phyloP scores from a whole-genome alignment of 306 rosid species.

The Mimosa bimucronata region DNA sequence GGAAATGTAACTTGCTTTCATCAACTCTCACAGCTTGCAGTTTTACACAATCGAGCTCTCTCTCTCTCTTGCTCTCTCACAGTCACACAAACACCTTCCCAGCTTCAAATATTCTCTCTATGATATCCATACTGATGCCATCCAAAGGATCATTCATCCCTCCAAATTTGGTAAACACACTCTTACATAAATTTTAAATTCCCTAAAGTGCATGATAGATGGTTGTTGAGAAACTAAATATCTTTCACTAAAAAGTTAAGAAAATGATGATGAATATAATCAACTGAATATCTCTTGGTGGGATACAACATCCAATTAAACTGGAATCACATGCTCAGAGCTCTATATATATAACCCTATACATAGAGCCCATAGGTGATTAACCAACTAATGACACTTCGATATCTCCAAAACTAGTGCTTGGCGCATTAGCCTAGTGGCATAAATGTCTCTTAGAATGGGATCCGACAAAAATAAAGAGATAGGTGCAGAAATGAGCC shows the following conservation, averaged over 20 bases:
- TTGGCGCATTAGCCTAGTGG: no score
- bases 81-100: constrained; percentile 48
- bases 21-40: constrained; percentile 53
- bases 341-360: no score
- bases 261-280: no score
- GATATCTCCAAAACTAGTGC: no score
- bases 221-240: not conserved
- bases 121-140: constrained; percentile 50
- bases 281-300: no score
- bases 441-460: no score
- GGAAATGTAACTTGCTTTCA: constrained; percentile 56
- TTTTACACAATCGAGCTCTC: constrained; percentile 64
- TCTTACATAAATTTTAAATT: not conserved
- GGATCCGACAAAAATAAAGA: no score
- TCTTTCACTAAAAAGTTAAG: not conserved
- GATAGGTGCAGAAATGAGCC: no score
- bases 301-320: no score
- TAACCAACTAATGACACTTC: no score
- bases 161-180: constrained; percentile 57
- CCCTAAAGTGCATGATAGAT: not conserved
- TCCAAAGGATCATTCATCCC: constrained; percentile 61
- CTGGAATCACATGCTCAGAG: no score
- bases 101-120: constrained; percentile 76
- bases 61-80: constrained; percentile 39
- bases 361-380: no score